Evolutionary conservation across 2,329 filamentous ascomycete species (phyloP), one percentile per base, ranked within the genome.

Genomic region (Paramyrothecium roridum): DNA sequence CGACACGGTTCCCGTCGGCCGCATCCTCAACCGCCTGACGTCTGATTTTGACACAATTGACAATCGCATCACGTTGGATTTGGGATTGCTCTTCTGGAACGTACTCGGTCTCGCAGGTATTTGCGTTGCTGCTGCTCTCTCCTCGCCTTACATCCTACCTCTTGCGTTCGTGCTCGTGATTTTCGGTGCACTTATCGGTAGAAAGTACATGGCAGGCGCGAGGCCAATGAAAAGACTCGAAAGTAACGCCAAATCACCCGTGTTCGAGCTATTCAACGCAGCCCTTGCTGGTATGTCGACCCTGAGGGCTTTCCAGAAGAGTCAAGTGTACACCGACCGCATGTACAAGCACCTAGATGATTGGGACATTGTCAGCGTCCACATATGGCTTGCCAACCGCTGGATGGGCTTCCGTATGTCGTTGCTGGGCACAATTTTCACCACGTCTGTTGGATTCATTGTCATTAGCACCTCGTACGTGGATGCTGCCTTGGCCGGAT

Each of bases 211-310:
- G 7, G 73, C 80, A n/a, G 89, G 82, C 1, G 89, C 89, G 0
- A 80, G 90, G 43, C 89, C 91, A 33, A 80, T 89, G 57, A 93
- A 93, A 73, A 80, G 90, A 6, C 80, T 93, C 1, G 90, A 93
- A 69, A 90, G 86, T 60, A 90, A 82, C 3, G 82, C 85, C 54
- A 93, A 91, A 70, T 90, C 86, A 0, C 90, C 90, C 0, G 85
- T 93, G 1, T 93, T 91, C 62, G 90, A 93, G 67, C 85, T 90
- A 58, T 93, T 93, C 63, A 87, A 86, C 12, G 85, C 88, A 1
- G 84, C 88, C 0, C 79, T 93, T 11, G 81, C 83, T 0, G 90
- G 90, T 6, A 83, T 95, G 19, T 78, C 84, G 1, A 93, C 90
- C 0, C 90, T 95, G 52, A 84, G 90, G 13, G 87, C 88, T 0